Evolutionary conservation across 1,284 basidiomycete genomes (phyloP).

Genomic region (Ustilago tritici): DNA sequence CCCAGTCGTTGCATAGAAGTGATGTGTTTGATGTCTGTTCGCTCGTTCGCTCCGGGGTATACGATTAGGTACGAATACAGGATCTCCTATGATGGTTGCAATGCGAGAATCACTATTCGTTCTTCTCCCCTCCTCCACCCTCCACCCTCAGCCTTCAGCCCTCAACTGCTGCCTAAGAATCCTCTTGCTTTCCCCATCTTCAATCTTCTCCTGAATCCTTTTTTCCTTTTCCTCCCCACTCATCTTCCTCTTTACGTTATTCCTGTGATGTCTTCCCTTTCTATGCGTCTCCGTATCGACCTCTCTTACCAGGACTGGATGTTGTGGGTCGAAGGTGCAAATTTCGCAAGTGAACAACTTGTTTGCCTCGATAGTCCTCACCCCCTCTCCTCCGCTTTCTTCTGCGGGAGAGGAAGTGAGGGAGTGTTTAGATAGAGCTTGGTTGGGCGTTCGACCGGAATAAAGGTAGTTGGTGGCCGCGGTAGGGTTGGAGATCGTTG

Average conservation of each 20-base stretch:
- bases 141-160: neutral
- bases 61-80: neutral
- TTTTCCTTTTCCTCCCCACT: conserved; percentile 12
- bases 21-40: neutral
- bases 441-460: conserved; percentile 62
- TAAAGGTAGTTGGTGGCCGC: conserved; percentile 73
- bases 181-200: neutral
- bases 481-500: conserved; percentile 73
- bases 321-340: conserved; percentile 77
- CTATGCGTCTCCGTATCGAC: conserved; percentile 76
- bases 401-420: conserved; percentile 67
- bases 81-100: neutral
- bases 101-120: neutral
- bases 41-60: conserved; percentile 36
- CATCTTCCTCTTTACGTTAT: conserved; percentile 26
- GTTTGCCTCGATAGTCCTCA: conserved; percentile 41
- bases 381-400: conserved; percentile 30
- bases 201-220: conserved; percentile 16
- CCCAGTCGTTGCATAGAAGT: neutral
- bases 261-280: conserved; percentile 27
- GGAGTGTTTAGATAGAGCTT: conserved; percentile 71
- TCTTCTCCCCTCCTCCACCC: neutral
- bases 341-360: conserved; percentile 73
- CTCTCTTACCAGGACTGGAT: conserved; percentile 82
- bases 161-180: neutral